A percentile compares a stretch with the other conserved stretches of the same genome.
Evolutionary conservation across 352 stramenopile species (phyloP).

Genomic region (Globisporangium heterothallicum): DNA sequence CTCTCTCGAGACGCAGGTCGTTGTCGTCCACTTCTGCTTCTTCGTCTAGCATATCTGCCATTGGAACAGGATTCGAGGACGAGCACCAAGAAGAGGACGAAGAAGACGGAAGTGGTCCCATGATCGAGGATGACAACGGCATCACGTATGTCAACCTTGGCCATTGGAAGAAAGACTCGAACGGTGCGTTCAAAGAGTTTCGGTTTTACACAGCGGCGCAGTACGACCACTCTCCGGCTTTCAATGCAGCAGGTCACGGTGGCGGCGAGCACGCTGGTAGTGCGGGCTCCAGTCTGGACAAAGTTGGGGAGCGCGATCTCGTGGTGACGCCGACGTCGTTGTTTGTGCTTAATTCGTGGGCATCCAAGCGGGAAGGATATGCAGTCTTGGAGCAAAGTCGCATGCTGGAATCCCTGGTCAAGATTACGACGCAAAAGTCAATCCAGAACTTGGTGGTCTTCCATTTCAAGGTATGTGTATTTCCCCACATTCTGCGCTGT

Average conservation of each 20-base stretch:
- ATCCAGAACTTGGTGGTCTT: constrained; percentile 67
- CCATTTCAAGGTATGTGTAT: constrained; percentile 57
- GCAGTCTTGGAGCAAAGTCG: constrained; percentile 59
- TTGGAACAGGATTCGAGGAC: constrained; percentile 4
- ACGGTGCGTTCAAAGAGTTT: constrained; percentile 32
- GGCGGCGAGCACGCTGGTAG: neutral
- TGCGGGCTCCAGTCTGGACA: constrained; percentile 10
- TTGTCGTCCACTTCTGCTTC: constrained; percentile 23
- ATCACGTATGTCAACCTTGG: constrained; percentile 35
- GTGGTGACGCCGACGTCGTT: constrained; percentile 54
- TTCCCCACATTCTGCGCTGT: neutral
- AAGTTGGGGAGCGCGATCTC: constrained; percentile 58
- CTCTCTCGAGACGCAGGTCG: constrained; percentile 21
- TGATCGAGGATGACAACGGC: constrained; percentile 16
- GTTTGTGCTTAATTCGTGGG: constrained; percentile 40
- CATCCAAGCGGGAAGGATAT: constrained; percentile 32
- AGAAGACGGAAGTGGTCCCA: constrained; percentile 8
- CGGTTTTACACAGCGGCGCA: constrained; percentile 40
- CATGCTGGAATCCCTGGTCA: constrained; percentile 40
- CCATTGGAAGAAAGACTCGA: constrained; percentile 37
- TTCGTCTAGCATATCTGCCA: constrained; percentile 6
- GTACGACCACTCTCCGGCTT: constrained; percentile 11
- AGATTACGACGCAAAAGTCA: constrained; percentile 51
- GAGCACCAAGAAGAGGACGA: constrained; percentile 12
- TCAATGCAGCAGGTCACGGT: neutral